phyloP scores from a whole-genome alignment of 2,329 filamentous ascomycete genomes.

The Iodosphaeria phyllophila region DNA sequence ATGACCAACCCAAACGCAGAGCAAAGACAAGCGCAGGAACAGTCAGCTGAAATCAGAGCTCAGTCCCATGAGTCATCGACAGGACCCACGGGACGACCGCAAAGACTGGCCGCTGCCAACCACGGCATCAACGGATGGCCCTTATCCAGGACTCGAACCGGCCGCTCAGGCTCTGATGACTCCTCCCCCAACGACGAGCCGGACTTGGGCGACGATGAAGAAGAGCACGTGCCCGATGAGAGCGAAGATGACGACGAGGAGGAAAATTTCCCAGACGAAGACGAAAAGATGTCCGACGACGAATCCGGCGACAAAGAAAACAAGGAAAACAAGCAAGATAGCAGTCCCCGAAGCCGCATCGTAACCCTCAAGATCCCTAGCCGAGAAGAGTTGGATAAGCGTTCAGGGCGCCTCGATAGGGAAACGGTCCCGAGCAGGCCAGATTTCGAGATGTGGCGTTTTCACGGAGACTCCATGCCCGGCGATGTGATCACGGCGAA shows the following conservation, averaged over 20 bases:
- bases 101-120: slow-evolving; percentile 31
- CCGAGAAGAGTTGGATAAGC: slow-evolving; percentile 19
- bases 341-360: slow-evolving; percentile 40
- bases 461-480: slow-evolving; percentile 4
- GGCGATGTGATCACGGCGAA: no score
- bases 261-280: slow-evolving; percentile 38
- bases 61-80: slow-evolving; percentile 19
- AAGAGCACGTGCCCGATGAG: slow-evolving; percentile 45
- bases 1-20: slow-evolving; percentile 19
- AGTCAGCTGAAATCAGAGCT: slow-evolving; percentile 5
- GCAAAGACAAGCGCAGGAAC: no score
- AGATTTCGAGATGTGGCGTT: no score
- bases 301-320: slow-evolving; percentile 28
- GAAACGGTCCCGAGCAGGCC: no score
- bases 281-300: slow-evolving; percentile 25
- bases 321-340: slow-evolving; percentile 30
- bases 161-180: slow-evolving; percentile 36
- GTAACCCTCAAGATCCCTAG: slow-evolving; percentile 45
- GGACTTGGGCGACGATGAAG: slow-evolving; percentile 49
- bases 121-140: slow-evolving; percentile 31
- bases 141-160: slow-evolving; percentile 15
- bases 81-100: slow-evolving; percentile 27
- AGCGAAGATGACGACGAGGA: slow-evolving; percentile 37
- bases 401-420: slow-evolving; percentile 9
- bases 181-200: no score